Percentiles rank a stretch among this genome's conserved stretches.
Evolutionary conservation across 139 green algal species (phyloP).

Genomic region (Chlorella vulgaris): DNA sequence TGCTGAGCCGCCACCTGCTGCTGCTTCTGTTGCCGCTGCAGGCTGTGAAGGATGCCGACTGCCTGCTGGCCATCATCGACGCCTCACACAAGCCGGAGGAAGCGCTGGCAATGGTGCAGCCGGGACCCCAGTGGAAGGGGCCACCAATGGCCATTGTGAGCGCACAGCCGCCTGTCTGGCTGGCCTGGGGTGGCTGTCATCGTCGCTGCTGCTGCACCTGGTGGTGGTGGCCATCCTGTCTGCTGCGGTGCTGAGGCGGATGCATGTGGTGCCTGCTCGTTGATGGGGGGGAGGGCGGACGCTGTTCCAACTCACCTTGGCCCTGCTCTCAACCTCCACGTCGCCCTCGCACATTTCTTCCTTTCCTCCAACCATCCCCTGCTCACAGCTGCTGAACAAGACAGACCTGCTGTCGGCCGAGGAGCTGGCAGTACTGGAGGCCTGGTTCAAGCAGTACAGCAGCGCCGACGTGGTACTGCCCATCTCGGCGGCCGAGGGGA

Average conservation of each 20-base stretch:
- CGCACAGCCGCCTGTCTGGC: background rate
- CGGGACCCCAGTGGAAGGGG: conserved; percentile 57
- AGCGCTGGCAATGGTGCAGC: conserved; percentile 78
- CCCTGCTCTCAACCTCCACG: background rate
- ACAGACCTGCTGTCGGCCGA: conserved; percentile 62
- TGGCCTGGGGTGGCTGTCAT: background rate
- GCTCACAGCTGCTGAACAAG: conserved; percentile 77
- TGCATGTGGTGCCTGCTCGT: no score
- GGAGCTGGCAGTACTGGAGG: conserved; percentile 48
- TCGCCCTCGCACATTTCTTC: background rate
- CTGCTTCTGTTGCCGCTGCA: background rate
- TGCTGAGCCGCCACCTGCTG: background rate
- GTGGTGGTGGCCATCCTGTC: no score
- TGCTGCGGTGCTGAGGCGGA: no score
- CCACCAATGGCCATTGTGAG: conserved; percentile 79
- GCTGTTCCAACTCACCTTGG: background rate
- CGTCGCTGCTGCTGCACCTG: no score
- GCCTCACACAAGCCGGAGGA: conserved; percentile 51
- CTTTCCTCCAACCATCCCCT: background rate
- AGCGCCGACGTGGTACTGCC: conserved; percentile 45
- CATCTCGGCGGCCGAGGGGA: conserved; percentile 48
- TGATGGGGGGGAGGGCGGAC: no score
- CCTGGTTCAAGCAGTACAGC: conserved; percentile 53
- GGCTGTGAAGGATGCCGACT: conserved; percentile 80
- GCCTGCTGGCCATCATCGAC: conserved; percentile 85